Conservation (phyloP, 2,329 filamentous ascomycete genomes). For the Nigrospora oryzae region DNA sequence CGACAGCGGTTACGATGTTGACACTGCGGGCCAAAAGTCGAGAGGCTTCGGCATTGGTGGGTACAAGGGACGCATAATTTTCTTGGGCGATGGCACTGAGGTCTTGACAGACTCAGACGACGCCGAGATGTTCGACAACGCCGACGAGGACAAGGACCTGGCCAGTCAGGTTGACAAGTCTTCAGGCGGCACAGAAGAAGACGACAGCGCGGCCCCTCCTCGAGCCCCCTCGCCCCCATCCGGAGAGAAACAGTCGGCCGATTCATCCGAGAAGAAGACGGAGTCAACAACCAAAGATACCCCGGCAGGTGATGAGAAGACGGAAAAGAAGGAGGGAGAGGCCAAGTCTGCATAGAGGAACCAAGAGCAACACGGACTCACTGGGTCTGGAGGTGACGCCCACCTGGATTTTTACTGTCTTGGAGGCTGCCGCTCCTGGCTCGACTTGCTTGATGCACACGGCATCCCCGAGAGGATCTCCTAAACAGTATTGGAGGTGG, state of each 20-base stretch:
- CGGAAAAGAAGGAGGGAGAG: slow-evolving; percentile 14
- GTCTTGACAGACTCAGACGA: slow-evolving; percentile 83
- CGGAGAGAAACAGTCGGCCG: slow-evolving; percentile 18
- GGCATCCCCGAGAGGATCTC: too few relatives aligned
- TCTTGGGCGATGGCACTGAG: slow-evolving; percentile 92
- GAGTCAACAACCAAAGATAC: slow-evolving; percentile 15
- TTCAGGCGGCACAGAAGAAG: slow-evolving; percentile 17
- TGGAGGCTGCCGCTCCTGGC: too few relatives aligned
- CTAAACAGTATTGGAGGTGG: too few relatives aligned
- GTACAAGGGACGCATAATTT: slow-evolving; percentile 80
- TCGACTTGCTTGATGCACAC: too few relatives aligned
- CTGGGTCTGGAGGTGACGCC: too few relatives aligned
- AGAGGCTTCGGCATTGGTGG: slow-evolving; percentile 59
- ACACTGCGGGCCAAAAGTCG: slow-evolving; percentile 52
- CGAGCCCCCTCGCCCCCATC: slow-evolving; percentile 22
- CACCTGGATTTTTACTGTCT: too few relatives aligned
- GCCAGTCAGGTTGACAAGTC: slow-evolving; percentile 74
- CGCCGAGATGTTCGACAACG: slow-evolving; percentile 86
- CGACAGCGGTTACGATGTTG: slow-evolving; percentile 68
- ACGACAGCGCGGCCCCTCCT: slow-evolving; percentile 18
- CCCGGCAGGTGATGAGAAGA: slow-evolving; percentile 9
- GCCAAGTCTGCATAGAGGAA: slow-evolving; percentile 8
- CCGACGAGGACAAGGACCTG: slow-evolving; percentile 77
- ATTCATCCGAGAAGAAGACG: slow-evolving; percentile 11
- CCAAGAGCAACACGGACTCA: too few relatives aligned